Evolutionary conservation across 2,329 filamentous ascomycete genomes (phyloP).

Genomic region (Cladosporium sp.): DNA sequence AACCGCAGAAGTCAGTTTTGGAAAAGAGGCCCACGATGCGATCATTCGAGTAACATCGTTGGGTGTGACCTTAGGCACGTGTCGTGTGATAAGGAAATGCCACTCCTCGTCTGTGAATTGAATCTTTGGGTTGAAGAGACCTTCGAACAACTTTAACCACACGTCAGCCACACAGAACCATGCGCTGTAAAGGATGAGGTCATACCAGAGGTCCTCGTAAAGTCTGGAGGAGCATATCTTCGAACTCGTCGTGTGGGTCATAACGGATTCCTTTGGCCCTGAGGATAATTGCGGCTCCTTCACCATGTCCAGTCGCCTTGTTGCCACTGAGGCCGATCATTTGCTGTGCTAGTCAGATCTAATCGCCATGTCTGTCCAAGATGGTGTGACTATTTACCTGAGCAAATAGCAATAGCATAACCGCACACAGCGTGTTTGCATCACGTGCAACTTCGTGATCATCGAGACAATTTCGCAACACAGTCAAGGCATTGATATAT

Average conservation of each 20-base stretch:
- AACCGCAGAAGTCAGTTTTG: not conserved
- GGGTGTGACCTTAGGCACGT: not conserved
- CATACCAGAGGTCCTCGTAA: slow-evolving; percentile 6
- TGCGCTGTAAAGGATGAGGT: not conserved
- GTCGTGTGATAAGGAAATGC: slow-evolving; percentile 3
- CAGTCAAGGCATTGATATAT: slow-evolving; percentile 16
- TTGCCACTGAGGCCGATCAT: not conserved
- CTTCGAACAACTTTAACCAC: slow-evolving; percentile 11
- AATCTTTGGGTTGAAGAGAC: slow-evolving; percentile 20
- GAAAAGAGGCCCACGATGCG: not conserved
- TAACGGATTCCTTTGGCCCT: slow-evolving; percentile 2
- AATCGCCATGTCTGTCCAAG: not conserved
- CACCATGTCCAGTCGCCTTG: slow-evolving; percentile 14
- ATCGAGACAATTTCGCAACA: slow-evolving; percentile 14
- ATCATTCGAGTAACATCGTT: not conserved
- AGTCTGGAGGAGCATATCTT: slow-evolving; percentile 1
- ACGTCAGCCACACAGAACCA: not conserved
- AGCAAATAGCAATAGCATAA: slow-evolving; percentile 20
- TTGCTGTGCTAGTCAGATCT: slow-evolving; percentile 1
- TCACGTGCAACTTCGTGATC: slow-evolving; percentile 16
- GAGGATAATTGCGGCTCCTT: slow-evolving; percentile 15
- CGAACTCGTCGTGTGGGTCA: slow-evolving; percentile 10
- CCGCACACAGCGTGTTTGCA: slow-evolving; percentile 20
- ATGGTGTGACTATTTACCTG: slow-evolving; percentile 13
- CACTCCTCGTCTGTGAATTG: slow-evolving; percentile 13